Conservation (phyloP, 2,329 filamentous ascomycete genomes). For the Aspergillus pseudoglaucus region DNA sequence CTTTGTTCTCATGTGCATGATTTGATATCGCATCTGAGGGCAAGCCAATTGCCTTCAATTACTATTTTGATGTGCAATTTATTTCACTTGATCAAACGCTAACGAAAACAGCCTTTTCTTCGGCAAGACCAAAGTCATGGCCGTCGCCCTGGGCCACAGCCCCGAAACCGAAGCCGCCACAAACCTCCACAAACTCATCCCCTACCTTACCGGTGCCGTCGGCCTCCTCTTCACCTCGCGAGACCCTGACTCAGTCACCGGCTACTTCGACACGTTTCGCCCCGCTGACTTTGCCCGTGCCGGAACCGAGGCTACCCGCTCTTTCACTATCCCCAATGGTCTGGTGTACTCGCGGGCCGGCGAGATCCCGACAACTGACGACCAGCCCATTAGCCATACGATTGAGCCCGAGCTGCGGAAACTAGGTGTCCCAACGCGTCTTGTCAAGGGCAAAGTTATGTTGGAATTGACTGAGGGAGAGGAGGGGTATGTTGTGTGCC, state of each 20-base stretch:
- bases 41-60: background rate
- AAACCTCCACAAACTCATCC: constrained; percentile 64
- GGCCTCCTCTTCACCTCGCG: constrained; percentile 88
- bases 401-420: constrained; percentile 86
- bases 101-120: constrained; percentile 70
- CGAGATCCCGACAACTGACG: constrained; percentile 70
- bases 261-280: constrained; percentile 65
- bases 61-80: background rate
- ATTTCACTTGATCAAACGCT: background rate
- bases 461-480: constrained; percentile 49
- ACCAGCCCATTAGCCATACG: constrained; percentile 79
- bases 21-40: constrained; percentile 1
- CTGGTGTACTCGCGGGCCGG: constrained; percentile 71
- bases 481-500: constrained; percentile 68
- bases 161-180: constrained; percentile 73
- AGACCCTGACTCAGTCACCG: constrained; percentile 56
- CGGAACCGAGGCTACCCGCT: constrained; percentile 66
- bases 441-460: constrained; percentile 82
- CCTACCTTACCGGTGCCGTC: constrained; percentile 71
- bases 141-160: constrained; percentile 77
- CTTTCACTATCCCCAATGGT: constrained; percentile 77
- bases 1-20: background rate
- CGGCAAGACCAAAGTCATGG: constrained; percentile 99
- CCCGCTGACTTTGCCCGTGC: constrained; percentile 88
- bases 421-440: constrained; percentile 79